These are phyloP conservation scores for Nicotiana tomentosiformis DNA, from an alignment of 257 asterid genomes.

Conservation along the genomic window DNA sequence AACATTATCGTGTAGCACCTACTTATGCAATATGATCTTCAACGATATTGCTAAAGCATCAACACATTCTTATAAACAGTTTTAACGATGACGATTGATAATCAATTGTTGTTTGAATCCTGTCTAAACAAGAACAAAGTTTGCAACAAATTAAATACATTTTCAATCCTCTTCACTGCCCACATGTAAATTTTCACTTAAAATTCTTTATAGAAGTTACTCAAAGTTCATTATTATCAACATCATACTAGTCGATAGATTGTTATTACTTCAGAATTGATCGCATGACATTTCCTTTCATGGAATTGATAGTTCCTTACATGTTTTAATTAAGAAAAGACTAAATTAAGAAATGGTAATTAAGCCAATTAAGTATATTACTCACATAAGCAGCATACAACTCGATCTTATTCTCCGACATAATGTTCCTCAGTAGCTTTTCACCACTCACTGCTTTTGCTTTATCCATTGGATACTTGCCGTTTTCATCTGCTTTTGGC, in stretches of 20 bases:
- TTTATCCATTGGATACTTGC: conserved; percentile 49
- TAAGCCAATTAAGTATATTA: too few species aligned
- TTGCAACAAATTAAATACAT: background rate
- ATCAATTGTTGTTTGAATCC: background rate
- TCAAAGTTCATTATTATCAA: background rate
- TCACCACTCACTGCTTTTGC: conserved; percentile 75
- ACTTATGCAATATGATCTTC: background rate
- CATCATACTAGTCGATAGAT: background rate
- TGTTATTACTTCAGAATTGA: background rate
- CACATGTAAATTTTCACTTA: background rate
- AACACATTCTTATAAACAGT: background rate
- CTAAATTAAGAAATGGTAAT: too few species aligned
- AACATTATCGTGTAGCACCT: background rate
- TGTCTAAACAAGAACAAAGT: background rate
- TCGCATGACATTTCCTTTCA: too few species aligned
- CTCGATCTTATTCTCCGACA: conserved; percentile 79
- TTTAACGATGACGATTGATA: background rate
- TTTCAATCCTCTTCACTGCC: background rate
- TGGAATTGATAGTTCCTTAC: too few species aligned
- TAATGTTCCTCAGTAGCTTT: conserved; percentile 79
- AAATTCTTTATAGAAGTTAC: background rate
- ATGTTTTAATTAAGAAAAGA: too few species aligned
- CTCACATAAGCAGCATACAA: conserved; percentile 85
- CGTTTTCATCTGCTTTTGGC: conserved; percentile 68
- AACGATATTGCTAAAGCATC: background rate